These are phyloP conservation scores for Teunomyces stri DNA, from an alignment of 805 yeast species.

Conservation along the genomic window DNA sequence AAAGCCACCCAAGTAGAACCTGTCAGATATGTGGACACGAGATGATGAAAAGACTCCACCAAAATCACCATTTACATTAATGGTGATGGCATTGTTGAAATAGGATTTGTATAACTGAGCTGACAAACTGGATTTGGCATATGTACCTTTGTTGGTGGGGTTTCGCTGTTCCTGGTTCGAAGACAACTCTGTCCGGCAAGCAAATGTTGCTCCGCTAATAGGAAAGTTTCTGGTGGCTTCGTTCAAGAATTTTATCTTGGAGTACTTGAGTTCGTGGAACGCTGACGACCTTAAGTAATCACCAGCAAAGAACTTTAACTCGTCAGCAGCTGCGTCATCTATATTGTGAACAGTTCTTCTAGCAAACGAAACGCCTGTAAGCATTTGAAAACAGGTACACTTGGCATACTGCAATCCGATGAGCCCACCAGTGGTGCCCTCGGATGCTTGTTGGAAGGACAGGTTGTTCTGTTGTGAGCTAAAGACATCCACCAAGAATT, in stretches of 20 bases:
- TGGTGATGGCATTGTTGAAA: conserved; percentile 44
- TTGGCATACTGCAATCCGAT: conserved; percentile 47
- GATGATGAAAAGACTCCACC: conserved; percentile 52
- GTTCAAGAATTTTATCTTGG: conserved; percentile 20
- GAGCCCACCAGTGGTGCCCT: conserved; percentile 50
- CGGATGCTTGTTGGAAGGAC: conserved; percentile 53
- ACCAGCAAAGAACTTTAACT: conserved; percentile 28
- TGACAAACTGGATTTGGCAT: conserved; percentile 34
- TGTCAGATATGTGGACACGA: conserved; percentile 59
- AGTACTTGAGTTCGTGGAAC: conserved; percentile 23
- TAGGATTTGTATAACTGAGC: conserved; percentile 39
- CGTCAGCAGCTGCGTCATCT: conserved; percentile 51
- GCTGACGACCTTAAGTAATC: conserved; percentile 37
- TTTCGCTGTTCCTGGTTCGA: conserved; percentile 29
- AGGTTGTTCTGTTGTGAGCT: conserved; percentile 42
- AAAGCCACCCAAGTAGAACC: conserved; percentile 81
- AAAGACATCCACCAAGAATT: conserved; percentile 32
- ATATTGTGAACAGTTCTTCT: conserved; percentile 55
- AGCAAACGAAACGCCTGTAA: conserved; percentile 58
- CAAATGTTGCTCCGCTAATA: conserved; percentile 55
- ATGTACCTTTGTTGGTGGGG: conserved; percentile 19
- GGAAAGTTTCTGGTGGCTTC: conserved; percentile 29
- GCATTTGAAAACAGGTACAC: conserved; percentile 22
- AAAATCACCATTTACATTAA: conserved; percentile 47
- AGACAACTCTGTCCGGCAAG: conserved; percentile 55